Conservation (phyloP, 805 yeast genomes). For the Zygoascus tannicola region DNA sequence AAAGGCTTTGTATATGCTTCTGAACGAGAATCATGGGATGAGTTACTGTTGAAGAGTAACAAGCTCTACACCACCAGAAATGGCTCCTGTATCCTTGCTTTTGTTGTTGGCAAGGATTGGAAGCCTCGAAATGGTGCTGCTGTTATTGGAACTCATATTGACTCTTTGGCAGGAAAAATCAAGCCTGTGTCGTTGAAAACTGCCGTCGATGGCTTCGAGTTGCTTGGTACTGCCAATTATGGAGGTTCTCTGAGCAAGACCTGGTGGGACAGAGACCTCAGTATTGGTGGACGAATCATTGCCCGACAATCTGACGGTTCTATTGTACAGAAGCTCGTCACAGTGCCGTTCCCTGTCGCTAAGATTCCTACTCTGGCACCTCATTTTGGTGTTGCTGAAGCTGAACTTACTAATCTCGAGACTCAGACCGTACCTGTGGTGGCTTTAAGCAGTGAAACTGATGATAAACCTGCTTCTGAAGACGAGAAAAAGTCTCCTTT, state of each 20-base stretch:
- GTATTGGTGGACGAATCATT: constrained; percentile 70
- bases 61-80: constrained; percentile 60
- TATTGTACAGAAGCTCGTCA: constrained; percentile 30
- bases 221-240: constrained; percentile 78
- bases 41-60: constrained; percentile 34
- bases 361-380: constrained; percentile 80
- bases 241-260: constrained; percentile 44
- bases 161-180: constrained; percentile 56
- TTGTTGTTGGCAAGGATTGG: constrained; percentile 63
- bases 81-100: constrained; percentile 62
- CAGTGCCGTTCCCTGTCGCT: constrained; percentile 43
- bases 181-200: constrained; percentile 62
- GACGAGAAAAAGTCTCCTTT: constrained; percentile 55
- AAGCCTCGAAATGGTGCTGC: constrained; percentile 53
- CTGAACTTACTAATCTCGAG: constrained; percentile 67
- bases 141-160: constrained; percentile 65
- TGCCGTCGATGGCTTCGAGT: constrained; percentile 62
- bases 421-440: constrained; percentile 75
- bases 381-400: constrained; percentile 66
- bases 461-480: constrained; percentile 37
- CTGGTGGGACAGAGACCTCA: constrained; percentile 84
- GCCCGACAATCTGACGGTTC: constrained; percentile 32
- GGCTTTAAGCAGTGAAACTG: constrained; percentile 37
- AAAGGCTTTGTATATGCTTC: constrained; percentile 58
- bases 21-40: constrained; percentile 50